Percentiles rank a stretch among this genome's conserved stretches.
Evolutionary conservation across 2,329 filamentous ascomycete genomes (phyloP).

Genomic region (Colletotrichum paranaense): DNA sequence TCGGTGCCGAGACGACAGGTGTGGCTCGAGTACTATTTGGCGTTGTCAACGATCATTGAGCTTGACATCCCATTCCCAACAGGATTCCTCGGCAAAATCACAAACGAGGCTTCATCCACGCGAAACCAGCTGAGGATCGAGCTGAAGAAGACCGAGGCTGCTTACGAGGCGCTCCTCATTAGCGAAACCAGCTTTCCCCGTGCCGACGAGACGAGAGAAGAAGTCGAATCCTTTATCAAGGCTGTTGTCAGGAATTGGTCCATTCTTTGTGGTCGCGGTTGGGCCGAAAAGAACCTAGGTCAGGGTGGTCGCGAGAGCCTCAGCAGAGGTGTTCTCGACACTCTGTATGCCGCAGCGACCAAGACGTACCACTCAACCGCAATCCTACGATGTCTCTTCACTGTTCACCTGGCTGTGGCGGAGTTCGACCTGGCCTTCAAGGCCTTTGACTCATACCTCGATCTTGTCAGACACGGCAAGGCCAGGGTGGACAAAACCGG

Average conservation of each 20-base stretch:
- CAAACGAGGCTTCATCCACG: slow-evolving; percentile 60
- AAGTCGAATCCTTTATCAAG: slow-evolving; percentile 85
- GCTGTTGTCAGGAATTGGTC: slow-evolving; percentile 88
- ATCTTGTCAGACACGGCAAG: slow-evolving; percentile 87
- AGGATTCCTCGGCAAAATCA: slow-evolving; percentile 52
- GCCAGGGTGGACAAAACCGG: slow-evolving; percentile 84
- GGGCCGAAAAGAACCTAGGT: slow-evolving; percentile 84
- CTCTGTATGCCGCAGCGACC: slow-evolving; percentile 88
- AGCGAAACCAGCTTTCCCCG: slow-evolving; percentile 85
- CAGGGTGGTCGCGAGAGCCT: slow-evolving; percentile 82
- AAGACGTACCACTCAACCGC: slow-evolving; percentile 96
- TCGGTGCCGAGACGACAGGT: slow-evolving; percentile 73
- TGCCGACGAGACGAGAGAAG: slow-evolving; percentile 80
- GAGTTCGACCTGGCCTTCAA: slow-evolving; percentile 94
- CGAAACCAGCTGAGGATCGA: slow-evolving; percentile 78
- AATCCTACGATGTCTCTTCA: slow-evolving; percentile 87
- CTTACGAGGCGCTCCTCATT: slow-evolving; percentile 84
- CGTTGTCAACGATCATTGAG: slow-evolving; percentile 81
- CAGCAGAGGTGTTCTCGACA: slow-evolving; percentile 83
- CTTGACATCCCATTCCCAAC: slow-evolving; percentile 70
- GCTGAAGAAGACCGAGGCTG: slow-evolving; percentile 80
- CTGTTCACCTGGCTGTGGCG: slow-evolving; percentile 85
- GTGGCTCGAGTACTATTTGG: slow-evolving; percentile 87
- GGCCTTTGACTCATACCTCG: slow-evolving; percentile 91
- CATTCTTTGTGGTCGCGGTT: slow-evolving; percentile 81